These are phyloP conservation scores for Pichia pseudocactophila DNA, from an alignment of 805 yeast genomes.

Conservation along the genomic window DNA sequence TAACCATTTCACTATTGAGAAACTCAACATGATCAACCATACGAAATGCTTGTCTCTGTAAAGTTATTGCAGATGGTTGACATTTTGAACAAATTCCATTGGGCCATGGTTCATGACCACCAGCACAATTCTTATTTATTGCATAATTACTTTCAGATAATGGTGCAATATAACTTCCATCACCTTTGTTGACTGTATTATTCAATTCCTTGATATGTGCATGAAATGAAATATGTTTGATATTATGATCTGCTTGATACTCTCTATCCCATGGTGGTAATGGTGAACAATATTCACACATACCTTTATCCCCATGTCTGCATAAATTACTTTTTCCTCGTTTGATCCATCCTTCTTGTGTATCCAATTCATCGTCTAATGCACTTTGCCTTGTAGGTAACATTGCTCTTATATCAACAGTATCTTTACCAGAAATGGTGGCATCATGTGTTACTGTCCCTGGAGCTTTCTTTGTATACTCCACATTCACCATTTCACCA, in stretches of 20 bases:
- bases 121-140: constrained; percentile 55
- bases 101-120: constrained; percentile 93
- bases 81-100: constrained; percentile 91
- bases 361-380: constrained; percentile 60
- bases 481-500: constrained; percentile 50
- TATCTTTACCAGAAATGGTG: constrained; percentile 10
- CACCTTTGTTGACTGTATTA: constrained; percentile 53
- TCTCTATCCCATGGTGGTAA: constrained; percentile 88
- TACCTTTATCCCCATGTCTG: constrained; percentile 84
- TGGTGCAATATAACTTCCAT: constrained; percentile 70
- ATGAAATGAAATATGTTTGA: constrained; percentile 85
- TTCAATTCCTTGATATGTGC: constrained; percentile 69
- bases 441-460: not conserved
- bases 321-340: constrained; percentile 60
- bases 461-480: constrained; percentile 21
- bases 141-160: constrained; percentile 60
- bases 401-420: constrained; percentile 5
- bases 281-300: constrained; percentile 97
- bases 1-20: constrained; percentile 61
- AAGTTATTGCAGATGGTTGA: constrained; percentile 91
- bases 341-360: constrained; percentile 61
- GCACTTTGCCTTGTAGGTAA: constrained; percentile 37
- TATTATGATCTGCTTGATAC: constrained; percentile 63
- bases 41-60: constrained; percentile 82
- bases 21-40: constrained; percentile 98